These are phyloP conservation scores for Ganoderma lingzhi DNA, from an alignment of 1,284 basidiomycete species.

Conservation along the genomic window DNA sequence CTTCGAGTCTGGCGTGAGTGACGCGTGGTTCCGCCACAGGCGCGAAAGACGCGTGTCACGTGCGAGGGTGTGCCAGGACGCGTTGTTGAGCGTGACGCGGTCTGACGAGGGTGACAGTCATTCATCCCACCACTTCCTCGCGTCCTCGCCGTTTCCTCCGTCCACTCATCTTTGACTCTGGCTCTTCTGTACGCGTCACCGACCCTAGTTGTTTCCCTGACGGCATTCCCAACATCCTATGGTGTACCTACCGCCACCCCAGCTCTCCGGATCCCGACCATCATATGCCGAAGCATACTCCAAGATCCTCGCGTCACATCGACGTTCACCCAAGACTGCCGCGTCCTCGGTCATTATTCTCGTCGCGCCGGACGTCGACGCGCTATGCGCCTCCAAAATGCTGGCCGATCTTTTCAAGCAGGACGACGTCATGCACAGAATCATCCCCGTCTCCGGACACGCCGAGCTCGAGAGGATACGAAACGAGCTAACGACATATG, in stretches of 20 bases:
- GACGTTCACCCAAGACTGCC: conserved; percentile 78
- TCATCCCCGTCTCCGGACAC: conserved; percentile 93
- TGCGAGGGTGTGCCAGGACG: conserved; percentile 23
- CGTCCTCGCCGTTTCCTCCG: not conserved
- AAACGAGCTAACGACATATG: conserved; percentile 72
- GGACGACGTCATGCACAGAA: conserved; percentile 92
- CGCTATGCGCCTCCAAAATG: conserved; percentile 89
- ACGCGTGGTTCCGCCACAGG: conserved; percentile 29
- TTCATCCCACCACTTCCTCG: not conserved
- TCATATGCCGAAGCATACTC: conserved; percentile 87
- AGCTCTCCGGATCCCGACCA: conserved; percentile 58
- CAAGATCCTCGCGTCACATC: conserved; percentile 75
- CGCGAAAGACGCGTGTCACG: conserved; percentile 35
- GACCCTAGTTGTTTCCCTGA: not conserved
- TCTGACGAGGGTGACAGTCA: not conserved
- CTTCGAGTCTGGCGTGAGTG: not conserved
- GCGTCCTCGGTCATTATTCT: conserved; percentile 87
- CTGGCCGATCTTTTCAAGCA: conserved; percentile 91
- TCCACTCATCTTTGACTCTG: not conserved
- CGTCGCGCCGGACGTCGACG: conserved; percentile 90
- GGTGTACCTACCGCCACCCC: conserved; percentile 77
- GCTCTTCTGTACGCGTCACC: conserved; percentile 6
- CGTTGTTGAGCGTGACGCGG: conserved; percentile 32
- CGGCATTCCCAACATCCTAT: conserved; percentile 42
- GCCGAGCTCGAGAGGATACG: conserved; percentile 73